phyloP scores from a whole-genome alignment of 2,329 filamentous ascomycete genomes.

The Gnomoniopsis sp. region DNA sequence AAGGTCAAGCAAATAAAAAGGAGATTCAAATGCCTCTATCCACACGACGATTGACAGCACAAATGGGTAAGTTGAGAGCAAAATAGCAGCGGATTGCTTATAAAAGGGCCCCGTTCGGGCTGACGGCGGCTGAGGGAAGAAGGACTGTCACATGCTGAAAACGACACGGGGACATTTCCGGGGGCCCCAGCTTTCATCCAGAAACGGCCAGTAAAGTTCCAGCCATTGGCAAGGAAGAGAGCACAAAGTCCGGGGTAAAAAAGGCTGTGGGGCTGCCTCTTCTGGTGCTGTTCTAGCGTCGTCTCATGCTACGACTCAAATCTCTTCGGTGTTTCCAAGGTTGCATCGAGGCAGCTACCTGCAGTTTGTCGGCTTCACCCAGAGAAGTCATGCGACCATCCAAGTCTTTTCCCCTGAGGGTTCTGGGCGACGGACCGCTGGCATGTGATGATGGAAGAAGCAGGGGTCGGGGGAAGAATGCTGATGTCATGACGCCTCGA shows the following conservation, averaged over 20 bases:
- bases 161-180: background rate
- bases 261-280: background rate
- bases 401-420: background rate
- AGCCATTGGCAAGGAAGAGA: background rate
- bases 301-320: background rate
- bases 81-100: background rate
- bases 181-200: background rate
- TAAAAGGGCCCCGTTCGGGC: background rate
- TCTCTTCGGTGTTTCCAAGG: background rate
- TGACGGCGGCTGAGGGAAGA: background rate
- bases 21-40: background rate
- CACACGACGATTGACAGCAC: background rate
- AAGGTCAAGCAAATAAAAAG: background rate
- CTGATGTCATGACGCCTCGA: conserved; percentile 15
- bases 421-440: background rate
- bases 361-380: background rate
- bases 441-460: conserved; percentile 13
- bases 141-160: conserved; percentile 3
- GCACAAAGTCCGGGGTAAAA: background rate
- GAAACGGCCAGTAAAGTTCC: background rate
- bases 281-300: background rate
- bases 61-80: background rate
- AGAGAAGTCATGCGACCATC: conserved; percentile 15
- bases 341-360: conserved; percentile 6
- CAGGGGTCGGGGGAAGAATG: background rate